A percentile compares a stretch with the other conserved stretches of the same genome.
Conservation (phyloP, 139 green algal genomes). For the Penium margaritaceum region DNA sequence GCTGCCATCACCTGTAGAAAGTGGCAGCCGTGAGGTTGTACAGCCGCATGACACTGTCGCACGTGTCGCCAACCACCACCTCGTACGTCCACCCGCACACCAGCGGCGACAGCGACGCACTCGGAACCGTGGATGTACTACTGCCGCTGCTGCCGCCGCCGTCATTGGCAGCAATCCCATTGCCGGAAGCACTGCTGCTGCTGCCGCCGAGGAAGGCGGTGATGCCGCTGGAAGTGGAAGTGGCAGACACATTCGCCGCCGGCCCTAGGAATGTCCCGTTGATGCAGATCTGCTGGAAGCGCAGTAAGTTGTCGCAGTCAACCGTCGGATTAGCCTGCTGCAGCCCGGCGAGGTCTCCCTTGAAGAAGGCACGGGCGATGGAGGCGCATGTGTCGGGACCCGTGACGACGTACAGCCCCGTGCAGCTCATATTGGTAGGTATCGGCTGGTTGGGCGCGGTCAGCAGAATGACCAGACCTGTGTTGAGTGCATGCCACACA, state of each 20-base stretch:
- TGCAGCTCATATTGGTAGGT: no score
- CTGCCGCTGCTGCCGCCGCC: not conserved
- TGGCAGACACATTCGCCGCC: no score
- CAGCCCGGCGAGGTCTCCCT: not conserved
- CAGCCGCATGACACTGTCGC: not conserved
- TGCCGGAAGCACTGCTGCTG: no score
- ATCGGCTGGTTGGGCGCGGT: not conserved
- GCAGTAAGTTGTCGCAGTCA: not conserved
- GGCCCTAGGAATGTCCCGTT: no score
- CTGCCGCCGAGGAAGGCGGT: no score
- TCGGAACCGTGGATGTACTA: no score
- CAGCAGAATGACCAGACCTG: no score
- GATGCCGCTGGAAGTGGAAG: no score
- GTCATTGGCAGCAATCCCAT: no score
- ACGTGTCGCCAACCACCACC: not conserved
- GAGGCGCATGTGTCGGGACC: not conserved
- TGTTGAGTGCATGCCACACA: not conserved
- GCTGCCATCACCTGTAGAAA: slow-evolving; percentile 6
- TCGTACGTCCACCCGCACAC: slow-evolving; percentile 3
- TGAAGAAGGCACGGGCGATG: not conserved
- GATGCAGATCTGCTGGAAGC: not conserved
- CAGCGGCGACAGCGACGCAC: not conserved
- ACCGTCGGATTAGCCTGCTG: not conserved
- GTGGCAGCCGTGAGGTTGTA: not conserved
- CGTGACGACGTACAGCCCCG: not conserved